Evolutionary conservation across 371 early-diverging fungal genomes (phyloP).

Genomic region (Batkoa obscura): DNA sequence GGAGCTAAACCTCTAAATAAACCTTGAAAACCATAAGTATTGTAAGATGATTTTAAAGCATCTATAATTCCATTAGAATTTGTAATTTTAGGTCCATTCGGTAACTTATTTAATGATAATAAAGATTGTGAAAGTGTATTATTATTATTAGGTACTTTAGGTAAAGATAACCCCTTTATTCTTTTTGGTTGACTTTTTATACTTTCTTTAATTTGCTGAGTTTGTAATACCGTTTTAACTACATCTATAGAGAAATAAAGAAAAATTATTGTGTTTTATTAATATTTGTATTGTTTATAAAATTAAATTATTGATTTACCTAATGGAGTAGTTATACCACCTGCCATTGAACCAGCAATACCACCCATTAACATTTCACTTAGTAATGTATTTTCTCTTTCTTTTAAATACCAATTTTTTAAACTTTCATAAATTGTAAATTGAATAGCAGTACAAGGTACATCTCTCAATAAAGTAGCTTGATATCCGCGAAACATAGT

Average conservation of each 20-base stretch:
- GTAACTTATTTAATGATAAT: no score
- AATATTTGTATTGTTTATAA: background rate
- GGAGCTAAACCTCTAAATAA: slow-evolving; percentile 45
- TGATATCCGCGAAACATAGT: slow-evolving; percentile 45
- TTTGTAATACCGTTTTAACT: slow-evolving; percentile 44
- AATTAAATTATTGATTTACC: background rate
- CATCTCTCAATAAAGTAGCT: slow-evolving; percentile 45
- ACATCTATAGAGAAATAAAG: slow-evolving; percentile 18
- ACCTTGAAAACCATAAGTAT: slow-evolving; percentile 33
- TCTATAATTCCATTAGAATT: no score
- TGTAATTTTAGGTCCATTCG: no score
- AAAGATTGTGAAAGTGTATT: no score
- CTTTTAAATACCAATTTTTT: background rate
- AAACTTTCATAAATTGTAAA: slow-evolving; percentile 48
- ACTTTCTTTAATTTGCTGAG: slow-evolving; percentile 14
- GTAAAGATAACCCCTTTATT: no score
- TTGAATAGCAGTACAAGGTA: slow-evolving; percentile 49
- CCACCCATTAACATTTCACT: slow-evolving; percentile 35
- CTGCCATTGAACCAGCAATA: slow-evolving; percentile 44
- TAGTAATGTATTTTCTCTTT: slow-evolving; percentile 16
- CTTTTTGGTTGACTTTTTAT: no score
- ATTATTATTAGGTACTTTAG: no score
- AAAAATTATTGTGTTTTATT: no score
- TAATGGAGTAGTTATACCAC: slow-evolving; percentile 43
- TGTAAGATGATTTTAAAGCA: slow-evolving; percentile 22